A percentile compares a stretch with the other conserved stretches of the same genome.
These are phyloP conservation scores for Boletus semigastroideus DNA, from an alignment of 1,284 basidiomycete species.

Conservation along the genomic window DNA sequence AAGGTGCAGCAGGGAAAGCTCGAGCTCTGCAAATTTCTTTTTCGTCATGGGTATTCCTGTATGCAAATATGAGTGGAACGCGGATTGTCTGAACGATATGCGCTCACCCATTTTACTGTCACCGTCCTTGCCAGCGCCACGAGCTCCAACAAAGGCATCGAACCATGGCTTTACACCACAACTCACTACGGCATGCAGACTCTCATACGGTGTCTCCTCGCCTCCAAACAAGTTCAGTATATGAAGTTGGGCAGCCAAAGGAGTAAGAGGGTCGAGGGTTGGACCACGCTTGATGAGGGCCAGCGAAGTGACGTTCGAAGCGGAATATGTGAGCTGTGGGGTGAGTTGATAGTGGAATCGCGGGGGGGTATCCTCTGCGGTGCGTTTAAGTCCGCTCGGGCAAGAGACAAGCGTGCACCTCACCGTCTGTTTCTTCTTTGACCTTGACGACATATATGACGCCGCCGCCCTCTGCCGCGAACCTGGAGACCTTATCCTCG, in stretches of 20 bases:
- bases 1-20: slow-evolving; percentile 92
- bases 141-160: slow-evolving; percentile 88
- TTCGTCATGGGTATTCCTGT: slow-evolving; percentile 95
- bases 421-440: slow-evolving; percentile 70
- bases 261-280: slow-evolving; percentile 75
- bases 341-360: slow-evolving; percentile 72
- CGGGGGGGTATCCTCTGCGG: slow-evolving; percentile 57
- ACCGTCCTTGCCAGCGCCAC: slow-evolving; percentile 74
- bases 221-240: slow-evolving; percentile 92
- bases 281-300: slow-evolving; percentile 93
- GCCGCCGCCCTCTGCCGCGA: slow-evolving; percentile 69
- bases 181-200: slow-evolving; percentile 94
- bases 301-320: slow-evolving; percentile 81
- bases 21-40: slow-evolving; percentile 98
- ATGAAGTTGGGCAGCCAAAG: slow-evolving; percentile 86
- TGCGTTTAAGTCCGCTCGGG: slow-evolving; percentile 13
- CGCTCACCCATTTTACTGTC: slow-evolving; percentile 82
- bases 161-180: slow-evolving; percentile 98
- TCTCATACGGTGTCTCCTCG: slow-evolving; percentile 92
- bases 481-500: slow-evolving; percentile 68
- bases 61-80: slow-evolving; percentile 7
- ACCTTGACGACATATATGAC: slow-evolving; percentile 79
- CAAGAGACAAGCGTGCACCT: slow-evolving; percentile 21
- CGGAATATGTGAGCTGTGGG: slow-evolving; percentile 76
- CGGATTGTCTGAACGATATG: background rate